These are phyloP conservation scores for Cutaneotrichosporon sp. DNA, from an alignment of 1,284 basidiomycete genomes.

Conservation along the genomic window DNA sequence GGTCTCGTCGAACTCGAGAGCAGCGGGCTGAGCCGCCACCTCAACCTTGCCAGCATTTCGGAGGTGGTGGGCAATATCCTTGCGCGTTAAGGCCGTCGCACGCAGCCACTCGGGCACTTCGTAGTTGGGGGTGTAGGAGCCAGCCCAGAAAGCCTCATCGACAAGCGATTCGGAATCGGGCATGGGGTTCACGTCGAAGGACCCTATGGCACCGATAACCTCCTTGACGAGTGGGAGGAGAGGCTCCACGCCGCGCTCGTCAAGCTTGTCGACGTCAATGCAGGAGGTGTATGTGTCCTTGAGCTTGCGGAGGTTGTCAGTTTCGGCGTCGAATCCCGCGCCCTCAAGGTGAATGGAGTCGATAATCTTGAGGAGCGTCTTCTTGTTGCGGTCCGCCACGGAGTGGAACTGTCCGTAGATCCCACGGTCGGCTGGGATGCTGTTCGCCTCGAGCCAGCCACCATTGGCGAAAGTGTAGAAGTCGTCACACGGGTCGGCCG, in stretches of 20 bases:
- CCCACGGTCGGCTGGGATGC: slow-evolving; percentile 79
- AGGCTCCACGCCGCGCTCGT: slow-evolving; percentile 54
- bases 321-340: slow-evolving; percentile 55
- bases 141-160: slow-evolving; percentile 31
- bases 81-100: slow-evolving; percentile 13
- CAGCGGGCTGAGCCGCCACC: background rate
- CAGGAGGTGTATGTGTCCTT: slow-evolving; percentile 79
- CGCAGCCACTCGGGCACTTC: slow-evolving; percentile 35
- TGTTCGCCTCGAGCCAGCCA: slow-evolving; percentile 76
- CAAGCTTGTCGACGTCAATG: slow-evolving; percentile 63
- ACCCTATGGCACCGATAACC: slow-evolving; percentile 48
- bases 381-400: slow-evolving; percentile 54
- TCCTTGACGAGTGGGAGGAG: slow-evolving; percentile 53
- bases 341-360: slow-evolving; percentile 35
- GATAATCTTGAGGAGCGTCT: slow-evolving; percentile 54
- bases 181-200: slow-evolving; percentile 39
- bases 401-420: slow-evolving; percentile 57
- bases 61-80: background rate
- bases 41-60: slow-evolving; percentile 11
- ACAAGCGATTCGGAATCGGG: slow-evolving; percentile 24
- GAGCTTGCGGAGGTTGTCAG: slow-evolving; percentile 72
- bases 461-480: slow-evolving; percentile 86
- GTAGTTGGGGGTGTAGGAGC: slow-evolving; percentile 40
- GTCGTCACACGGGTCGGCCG: slow-evolving; percentile 89
- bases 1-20: background rate